Evolutionary conservation across 768 basidiomycete species (phyloP), one percentile per base, ranked within the genome.

Genomic region (Mycena chlorophos): DNA sequence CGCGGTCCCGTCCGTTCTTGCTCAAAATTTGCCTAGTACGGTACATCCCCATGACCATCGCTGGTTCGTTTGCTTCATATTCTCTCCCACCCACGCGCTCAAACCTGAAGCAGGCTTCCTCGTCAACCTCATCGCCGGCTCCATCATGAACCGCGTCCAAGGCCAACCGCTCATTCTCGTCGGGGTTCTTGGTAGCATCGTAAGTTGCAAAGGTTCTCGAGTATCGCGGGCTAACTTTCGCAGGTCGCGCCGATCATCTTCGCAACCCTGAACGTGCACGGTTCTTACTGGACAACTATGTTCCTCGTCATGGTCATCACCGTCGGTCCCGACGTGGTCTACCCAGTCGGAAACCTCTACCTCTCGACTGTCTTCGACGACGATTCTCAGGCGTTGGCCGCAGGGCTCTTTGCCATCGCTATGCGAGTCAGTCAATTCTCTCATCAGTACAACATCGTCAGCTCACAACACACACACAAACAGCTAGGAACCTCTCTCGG

Each of bases 401-500:
- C 71, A 2, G 68, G 71, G 3, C 57, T 73, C 37, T 73, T 73
- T 63, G 71, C 66, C 51, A 69, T 73, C 25, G 66, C 69, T 5
- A 69, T 66, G 10, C 59, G 71, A 19, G 69, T 70, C 4, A 29
- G 23, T 42, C 17, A 20, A 27, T 26, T 30, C 38, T 37, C 37
- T 50, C 14, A 29, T 43, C 14, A 14, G 12, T 17, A 12, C 47
- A 20, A 2, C 3, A 45, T 25, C 5, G 16, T 8, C 8, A 10
- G 5, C 25, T 20, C 39, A 16, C 22, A 43, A 22, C 22, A 8
- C n/a, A 2, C n/a, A 28, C 43, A 26, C 39, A 47, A 42, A 1
- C 46, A 73, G 72, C 61, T 73, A 30, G 72, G 71, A 28, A 73
- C 71, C 0, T 71, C 72, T 3, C 56, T 72, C 10, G 72, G 71